phyloP scores from a whole-genome alignment of 1,284 basidiomycete species.

The Boletus sp. region DNA sequence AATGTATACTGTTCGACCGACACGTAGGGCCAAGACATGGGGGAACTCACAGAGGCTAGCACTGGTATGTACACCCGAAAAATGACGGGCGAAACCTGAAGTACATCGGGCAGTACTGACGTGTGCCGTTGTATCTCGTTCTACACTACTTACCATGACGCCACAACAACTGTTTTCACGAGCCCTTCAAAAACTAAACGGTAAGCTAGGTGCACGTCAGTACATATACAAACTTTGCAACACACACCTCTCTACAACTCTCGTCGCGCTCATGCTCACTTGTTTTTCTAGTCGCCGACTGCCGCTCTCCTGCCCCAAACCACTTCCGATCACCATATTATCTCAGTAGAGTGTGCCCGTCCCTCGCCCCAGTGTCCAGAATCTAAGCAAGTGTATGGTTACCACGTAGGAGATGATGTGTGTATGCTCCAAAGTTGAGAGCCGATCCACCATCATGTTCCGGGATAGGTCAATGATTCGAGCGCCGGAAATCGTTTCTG shows the following conservation, averaged over 20 bases:
- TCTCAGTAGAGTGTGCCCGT: slow-evolving; percentile 4
- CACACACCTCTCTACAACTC: slow-evolving; percentile 16
- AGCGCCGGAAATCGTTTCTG: too few relatives aligned
- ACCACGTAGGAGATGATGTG: too few relatives aligned
- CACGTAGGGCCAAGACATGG: background rate
- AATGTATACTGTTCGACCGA: background rate
- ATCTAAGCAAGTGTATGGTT: too few relatives aligned
- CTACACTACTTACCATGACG: background rate
- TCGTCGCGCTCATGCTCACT: background rate
- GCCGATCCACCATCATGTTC: background rate
- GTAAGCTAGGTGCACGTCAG: background rate
- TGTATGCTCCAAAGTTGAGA: slow-evolving; percentile 20
- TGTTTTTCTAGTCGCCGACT: slow-evolving; percentile 2
- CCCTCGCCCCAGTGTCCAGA: too few relatives aligned
- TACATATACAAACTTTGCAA: background rate
- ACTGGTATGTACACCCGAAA: background rate
- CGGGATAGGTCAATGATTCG: background rate
- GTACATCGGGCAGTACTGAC: background rate
- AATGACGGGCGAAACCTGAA: background rate
- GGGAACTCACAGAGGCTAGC: background rate
- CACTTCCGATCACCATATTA: slow-evolving; percentile 30
- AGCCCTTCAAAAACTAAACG: background rate
- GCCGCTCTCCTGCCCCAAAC: slow-evolving; percentile 28
- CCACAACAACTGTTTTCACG: background rate
- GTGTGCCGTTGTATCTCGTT: background rate